Evolutionary conservation across 2,329 filamentous ascomycete genomes (phyloP), one percentile per base, ranked within the genome.

Genomic region (Ciborinia camelliae): DNA sequence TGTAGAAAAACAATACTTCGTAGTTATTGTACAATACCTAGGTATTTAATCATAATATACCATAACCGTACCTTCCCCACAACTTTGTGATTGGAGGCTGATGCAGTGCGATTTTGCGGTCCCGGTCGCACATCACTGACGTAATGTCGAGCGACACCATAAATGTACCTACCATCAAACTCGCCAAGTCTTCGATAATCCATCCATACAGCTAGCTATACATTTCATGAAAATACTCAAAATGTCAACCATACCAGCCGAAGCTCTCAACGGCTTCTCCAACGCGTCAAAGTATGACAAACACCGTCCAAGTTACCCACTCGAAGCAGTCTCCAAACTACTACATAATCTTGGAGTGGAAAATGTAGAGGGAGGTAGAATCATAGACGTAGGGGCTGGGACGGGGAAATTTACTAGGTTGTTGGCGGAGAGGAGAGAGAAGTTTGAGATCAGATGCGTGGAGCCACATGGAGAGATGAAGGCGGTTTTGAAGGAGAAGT

Each of bases 401-500:
- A 90, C 88, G 0, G 89, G 89, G 32, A 90, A 90, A 72, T 87
- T 90, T 71, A 90, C 88, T 0, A 85, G 88, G 73, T 70, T 82
- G 23, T 79, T 92, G 41, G 83, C 85, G 8, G 77, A 75, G 18
- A 78, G 87, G 37, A 77, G 81, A 0, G 89, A 91, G 75, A 73
- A 76, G 8, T 90, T 83, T 75, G 74, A 80, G 39, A 78, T 92
- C 67, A 71, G 86, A 53, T 83, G 87, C 54, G 78, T 91, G 57
- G 83, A 90, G 75, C 88, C 88, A 30, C 84, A 90, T 71, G 77
- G 77, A 64, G 81, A 80, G n/a, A 92, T 92, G 89, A 79, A 88
- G 47, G 78, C 78, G 53, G 81, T 85, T 70, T 78, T 92, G 53
- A 81, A 76, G 51, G 77, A 76, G 65, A 92, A 92, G 76, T 70